phyloP scores from a whole-genome alignment of 2,329 filamentous ascomycete species.

The Penicillium sp. region DNA sequence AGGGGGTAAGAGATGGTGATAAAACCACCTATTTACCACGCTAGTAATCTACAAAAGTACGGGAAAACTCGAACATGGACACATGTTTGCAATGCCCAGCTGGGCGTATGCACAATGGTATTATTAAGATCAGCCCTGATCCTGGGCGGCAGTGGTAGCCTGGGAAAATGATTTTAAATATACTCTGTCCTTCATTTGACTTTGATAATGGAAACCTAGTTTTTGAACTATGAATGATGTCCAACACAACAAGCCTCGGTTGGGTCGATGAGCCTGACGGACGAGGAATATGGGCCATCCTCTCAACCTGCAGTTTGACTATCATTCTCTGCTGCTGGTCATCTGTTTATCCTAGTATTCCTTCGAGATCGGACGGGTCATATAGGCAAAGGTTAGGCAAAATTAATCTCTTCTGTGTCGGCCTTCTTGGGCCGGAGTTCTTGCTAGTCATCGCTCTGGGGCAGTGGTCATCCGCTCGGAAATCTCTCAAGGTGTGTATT shows the following conservation, averaged over 20 bases:
- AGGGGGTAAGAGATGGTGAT: too few species aligned
- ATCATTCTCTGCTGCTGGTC: constrained; percentile 12
- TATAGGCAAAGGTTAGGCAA: background rate
- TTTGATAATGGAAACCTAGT: background rate
- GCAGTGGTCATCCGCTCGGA: constrained; percentile 11
- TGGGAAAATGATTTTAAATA: background rate
- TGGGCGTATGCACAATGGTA: background rate
- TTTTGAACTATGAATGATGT: background rate
- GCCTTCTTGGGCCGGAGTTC: constrained; percentile 7
- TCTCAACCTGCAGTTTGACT: constrained; percentile 11
- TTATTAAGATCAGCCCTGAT: background rate
- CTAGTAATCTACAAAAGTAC: too few species aligned
- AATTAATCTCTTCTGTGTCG: constrained; percentile 2
- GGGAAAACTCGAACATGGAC: too few species aligned
- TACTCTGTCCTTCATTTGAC: background rate
- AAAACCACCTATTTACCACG: too few species aligned
- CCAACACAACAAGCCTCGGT: background rate
- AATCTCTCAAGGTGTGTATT: constrained; percentile 4
- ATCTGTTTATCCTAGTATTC: constrained; percentile 13
- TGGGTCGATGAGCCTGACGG: constrained; percentile 11
- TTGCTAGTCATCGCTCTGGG: constrained; percentile 6
- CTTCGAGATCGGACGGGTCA: background rate
- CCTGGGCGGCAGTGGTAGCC: background rate
- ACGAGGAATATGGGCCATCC: constrained; percentile 9
- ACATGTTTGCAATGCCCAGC: too few species aligned